phyloP scores from a whole-genome alignment of 2,329 filamentous ascomycete species.

The Alternaria metachromatica region DNA sequence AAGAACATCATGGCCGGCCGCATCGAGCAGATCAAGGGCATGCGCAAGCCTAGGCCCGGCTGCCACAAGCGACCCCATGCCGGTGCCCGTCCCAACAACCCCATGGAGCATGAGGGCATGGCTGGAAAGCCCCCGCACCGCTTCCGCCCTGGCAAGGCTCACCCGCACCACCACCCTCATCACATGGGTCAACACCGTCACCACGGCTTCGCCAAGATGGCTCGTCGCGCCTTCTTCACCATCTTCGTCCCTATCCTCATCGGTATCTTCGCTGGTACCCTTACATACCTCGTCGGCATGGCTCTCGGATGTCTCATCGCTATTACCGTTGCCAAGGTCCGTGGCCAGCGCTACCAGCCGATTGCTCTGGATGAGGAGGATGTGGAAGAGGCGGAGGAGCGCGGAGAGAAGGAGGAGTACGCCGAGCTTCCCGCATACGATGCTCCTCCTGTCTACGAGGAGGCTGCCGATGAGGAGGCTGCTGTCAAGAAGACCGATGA shows the following conservation, averaged over 20 bases:
- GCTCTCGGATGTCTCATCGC: constrained; percentile 67
- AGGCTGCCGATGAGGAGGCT: constrained; percentile 41
- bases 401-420: constrained; percentile 42
- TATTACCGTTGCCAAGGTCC: constrained; percentile 64
- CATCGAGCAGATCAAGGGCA: constrained; percentile 44
- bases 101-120: constrained; percentile 37
- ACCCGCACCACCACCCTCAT: constrained; percentile 31
- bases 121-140: constrained; percentile 45
- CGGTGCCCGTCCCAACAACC: constrained; percentile 25
- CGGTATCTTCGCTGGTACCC: constrained; percentile 72
- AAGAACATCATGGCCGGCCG: constrained; percentile 45
- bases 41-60: constrained; percentile 40
- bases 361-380: constrained; percentile 43
- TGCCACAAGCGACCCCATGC: constrained; percentile 43
- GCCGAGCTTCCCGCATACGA: constrained; percentile 47
- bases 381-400: constrained; percentile 31
- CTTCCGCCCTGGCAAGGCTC: constrained; percentile 38
- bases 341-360: constrained; percentile 51
- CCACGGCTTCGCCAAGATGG: constrained; percentile 38
- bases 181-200: constrained; percentile 30
- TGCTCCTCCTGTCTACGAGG: constrained; percentile 49
- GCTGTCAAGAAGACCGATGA: constrained; percentile 25
- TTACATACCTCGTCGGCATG: constrained; percentile 72
- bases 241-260: constrained; percentile 72
- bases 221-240: constrained; percentile 63